Evolutionary conservation across 768 basidiomycete genomes (phyloP).

Genomic region (Kwoniella botswanensis): DNA sequence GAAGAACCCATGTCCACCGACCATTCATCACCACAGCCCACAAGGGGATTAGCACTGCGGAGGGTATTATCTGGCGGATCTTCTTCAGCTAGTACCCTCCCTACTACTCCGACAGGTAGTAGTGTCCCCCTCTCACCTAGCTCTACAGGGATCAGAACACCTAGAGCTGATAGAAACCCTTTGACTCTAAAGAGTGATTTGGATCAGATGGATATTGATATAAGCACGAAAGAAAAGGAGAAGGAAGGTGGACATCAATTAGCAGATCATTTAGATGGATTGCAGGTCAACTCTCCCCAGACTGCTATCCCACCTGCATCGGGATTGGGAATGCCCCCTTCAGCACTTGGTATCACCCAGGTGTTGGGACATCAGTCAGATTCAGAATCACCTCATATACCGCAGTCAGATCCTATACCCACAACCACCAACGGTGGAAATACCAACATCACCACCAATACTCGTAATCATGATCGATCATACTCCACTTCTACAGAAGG

Average conservation of each 20-base stretch:
- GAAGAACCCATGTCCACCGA: slow-evolving; percentile 24
- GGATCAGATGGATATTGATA: slow-evolving; percentile 5
- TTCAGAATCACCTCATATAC: background rate
- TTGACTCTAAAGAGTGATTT: slow-evolving; percentile 7
- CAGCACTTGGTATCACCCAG: slow-evolving; percentile 4
- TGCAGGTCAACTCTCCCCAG: slow-evolving; percentile 31
- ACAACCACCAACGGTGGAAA: background rate
- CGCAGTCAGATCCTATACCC: background rate
- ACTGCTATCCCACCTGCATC: background rate
- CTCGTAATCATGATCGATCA: slow-evolving; percentile 26
- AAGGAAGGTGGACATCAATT: slow-evolving; percentile 28
- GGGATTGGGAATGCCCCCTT: background rate
- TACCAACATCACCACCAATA: background rate
- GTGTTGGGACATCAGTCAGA: background rate
- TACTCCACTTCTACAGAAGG: slow-evolving; percentile 44
- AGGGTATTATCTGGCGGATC: slow-evolving; percentile 23
- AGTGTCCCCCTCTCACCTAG: slow-evolving; percentile 32
- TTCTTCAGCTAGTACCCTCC: background rate
- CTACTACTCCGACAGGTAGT: slow-evolving; percentile 26
- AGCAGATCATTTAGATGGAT: slow-evolving; percentile 28
- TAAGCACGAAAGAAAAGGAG: background rate
- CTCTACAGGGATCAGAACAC: slow-evolving; percentile 37
- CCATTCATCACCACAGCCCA: background rate
- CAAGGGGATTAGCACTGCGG: slow-evolving; percentile 6
- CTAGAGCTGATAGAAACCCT: slow-evolving; percentile 28